These are phyloP conservation scores for Pseudogymnoascus sp. DNA, from an alignment of 2,329 filamentous ascomycete genomes.

Conservation along the genomic window DNA sequence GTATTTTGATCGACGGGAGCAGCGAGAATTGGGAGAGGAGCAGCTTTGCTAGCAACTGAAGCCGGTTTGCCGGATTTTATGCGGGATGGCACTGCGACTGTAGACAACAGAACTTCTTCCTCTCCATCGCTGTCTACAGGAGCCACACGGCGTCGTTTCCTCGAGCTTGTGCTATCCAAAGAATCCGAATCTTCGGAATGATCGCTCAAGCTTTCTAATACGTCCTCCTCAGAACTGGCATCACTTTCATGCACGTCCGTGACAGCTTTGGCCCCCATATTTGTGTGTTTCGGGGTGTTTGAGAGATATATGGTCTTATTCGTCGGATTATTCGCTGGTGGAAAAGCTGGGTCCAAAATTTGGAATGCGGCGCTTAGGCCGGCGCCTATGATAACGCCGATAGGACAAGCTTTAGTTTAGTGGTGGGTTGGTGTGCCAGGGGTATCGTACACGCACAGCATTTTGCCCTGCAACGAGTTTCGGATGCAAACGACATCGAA, in stretches of 20 bases:
- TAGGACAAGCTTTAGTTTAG: conserved; percentile 7
- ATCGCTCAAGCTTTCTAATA: not conserved
- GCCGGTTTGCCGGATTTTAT: conserved; percentile 3
- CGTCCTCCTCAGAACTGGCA: not conserved
- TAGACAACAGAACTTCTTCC: not conserved
- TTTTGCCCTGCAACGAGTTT: conserved; percentile 4
- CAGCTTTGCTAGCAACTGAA: conserved; percentile 9
- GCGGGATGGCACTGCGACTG: conserved; percentile 10
- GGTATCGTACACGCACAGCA: conserved; percentile 5
- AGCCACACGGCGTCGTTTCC: conserved; percentile 23
- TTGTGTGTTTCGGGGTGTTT: conserved; percentile 11
- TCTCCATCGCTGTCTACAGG: conserved; percentile 10
- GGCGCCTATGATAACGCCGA: conserved; percentile 11
- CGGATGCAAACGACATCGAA: not conserved
- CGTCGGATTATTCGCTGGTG: conserved; percentile 2
- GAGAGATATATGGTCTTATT: conserved; percentile 6
- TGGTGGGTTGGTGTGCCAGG: conserved; percentile 3
- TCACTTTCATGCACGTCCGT: not conserved
- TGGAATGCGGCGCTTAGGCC: conserved; percentile 8
- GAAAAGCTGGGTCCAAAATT: conserved; percentile 11
- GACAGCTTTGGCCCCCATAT: conserved; percentile 10
- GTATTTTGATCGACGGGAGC: conserved; percentile 51
- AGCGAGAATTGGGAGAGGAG: conserved; percentile 37
- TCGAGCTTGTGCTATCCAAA: conserved; percentile 27
- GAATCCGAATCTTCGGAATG: conserved; percentile 26